Percentiles rank a stretch among this genome's conserved stretches.
phyloP scores from a whole-genome alignment of 495 filamentous ascomycete genomes.

The Xylaria intraflava region DNA sequence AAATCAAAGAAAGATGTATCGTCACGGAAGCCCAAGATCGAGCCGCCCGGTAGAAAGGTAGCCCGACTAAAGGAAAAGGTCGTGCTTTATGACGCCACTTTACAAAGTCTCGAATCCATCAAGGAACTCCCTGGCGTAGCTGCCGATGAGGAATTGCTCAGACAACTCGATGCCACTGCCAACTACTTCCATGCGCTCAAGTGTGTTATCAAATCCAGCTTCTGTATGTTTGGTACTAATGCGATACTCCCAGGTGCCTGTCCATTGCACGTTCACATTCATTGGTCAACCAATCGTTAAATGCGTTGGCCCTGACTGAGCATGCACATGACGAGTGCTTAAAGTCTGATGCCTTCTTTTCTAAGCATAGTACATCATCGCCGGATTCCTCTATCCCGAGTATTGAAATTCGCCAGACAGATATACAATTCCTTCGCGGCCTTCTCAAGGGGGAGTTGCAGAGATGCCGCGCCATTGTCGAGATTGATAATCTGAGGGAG shows the following conservation, averaged over 20 bases:
- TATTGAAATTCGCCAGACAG: conserved; percentile 54
- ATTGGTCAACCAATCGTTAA: conserved; percentile 61
- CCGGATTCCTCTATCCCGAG: conserved; percentile 31
- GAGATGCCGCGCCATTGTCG: conserved; percentile 74
- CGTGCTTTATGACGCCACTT: conserved; percentile 84
- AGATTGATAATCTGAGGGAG: conserved; percentile 57
- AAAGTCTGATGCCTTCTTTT: conserved; percentile 30
- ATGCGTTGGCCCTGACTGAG: conserved; percentile 76
- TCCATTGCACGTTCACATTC: conserved; percentile 80
- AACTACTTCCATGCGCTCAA: conserved; percentile 84
- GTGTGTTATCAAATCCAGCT: conserved; percentile 37
- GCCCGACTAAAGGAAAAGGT: conserved; percentile 79
- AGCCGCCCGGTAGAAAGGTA: conserved; percentile 58
- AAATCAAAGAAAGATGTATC: conserved; percentile 41
- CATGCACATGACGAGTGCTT: conserved; percentile 56
- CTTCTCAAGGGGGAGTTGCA: conserved; percentile 62
- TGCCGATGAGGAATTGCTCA: conserved; percentile 69
- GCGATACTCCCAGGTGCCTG: conserved; percentile 54
- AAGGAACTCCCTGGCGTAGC: conserved; percentile 85
- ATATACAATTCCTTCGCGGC: conserved; percentile 50
- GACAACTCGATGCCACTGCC: conserved; percentile 68
- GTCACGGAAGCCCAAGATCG: conserved; percentile 46
- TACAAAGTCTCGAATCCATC: conserved; percentile 84
- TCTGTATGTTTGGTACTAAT: neutral
- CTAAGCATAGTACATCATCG: conserved; percentile 17